Conservation (phyloP, 129 eudicot species). For the Ambrosia trifida region DNA sequence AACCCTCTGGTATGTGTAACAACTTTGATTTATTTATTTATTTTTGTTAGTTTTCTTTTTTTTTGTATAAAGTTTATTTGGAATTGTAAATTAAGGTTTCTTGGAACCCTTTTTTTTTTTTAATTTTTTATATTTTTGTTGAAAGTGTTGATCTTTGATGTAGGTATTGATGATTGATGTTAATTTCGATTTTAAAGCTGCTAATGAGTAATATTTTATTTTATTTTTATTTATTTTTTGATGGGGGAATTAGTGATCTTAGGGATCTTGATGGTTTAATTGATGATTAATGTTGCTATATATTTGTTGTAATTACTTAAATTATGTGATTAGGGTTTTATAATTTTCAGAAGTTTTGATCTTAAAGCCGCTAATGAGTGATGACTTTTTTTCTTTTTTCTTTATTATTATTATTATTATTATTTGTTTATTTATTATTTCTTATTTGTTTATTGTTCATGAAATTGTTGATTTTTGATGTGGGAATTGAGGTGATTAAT, state of each 20-base stretch:
- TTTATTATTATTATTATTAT: no score
- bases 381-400: no score
- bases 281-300: conserved; percentile 15
- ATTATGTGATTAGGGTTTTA: neutral
- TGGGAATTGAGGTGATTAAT: no score
- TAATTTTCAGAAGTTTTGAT: neutral
- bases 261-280: conserved; percentile 14
- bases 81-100: neutral
- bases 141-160: conserved; percentile 5
- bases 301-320: conserved; percentile 5
- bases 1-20: conserved; percentile 38
- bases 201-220: no score
- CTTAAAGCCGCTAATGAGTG: neutral
- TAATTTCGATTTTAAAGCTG: no score
- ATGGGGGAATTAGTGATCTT: conserved; percentile 12
- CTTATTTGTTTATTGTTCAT: no score
- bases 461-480: no score
- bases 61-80: neutral
- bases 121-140: neutral
- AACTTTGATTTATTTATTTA: neutral
- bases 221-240: neutral
- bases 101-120: neutral
- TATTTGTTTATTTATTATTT: no score
- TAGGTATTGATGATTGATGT: conserved; percentile 3
- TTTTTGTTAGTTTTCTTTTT: neutral